Base-by-base conservation (phyloP, 2,329 filamentous ascomycete species). In the Aspergillus thermomutatus region DNA sequence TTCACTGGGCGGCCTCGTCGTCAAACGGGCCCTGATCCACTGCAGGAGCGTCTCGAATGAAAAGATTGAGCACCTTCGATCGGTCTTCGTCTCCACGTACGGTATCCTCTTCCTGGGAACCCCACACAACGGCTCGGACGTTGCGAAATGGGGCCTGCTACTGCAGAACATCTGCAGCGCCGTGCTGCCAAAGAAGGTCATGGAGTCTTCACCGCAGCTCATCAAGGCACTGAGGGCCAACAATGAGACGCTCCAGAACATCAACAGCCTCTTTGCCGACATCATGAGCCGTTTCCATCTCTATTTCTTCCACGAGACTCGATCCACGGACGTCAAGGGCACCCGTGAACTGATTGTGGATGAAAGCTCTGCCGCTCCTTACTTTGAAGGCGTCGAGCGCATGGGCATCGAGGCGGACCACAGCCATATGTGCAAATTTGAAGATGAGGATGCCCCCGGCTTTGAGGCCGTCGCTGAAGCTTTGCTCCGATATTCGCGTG, bases 81-180 rank as follows among this genome's bases (percentile, higher is more conserved):
- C 87, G 10, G 83, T 91, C 52, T 91, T 83, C 63, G 82, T 91
- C 9, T 91, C 87, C 1, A 92, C 89, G 0, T 92, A 87, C 66
- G 89, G 86, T 25, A 83, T 92, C 56, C 79, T 92, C 34, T 92
- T 92, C 69, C 79, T 92, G 27, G 89, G 89, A 14, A 92, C 89
- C 14, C 89, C 89, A 6, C 89, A 92, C 69, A 84, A 81, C 19
- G 89, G 88, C 8, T 85, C 87, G 1, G 86, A 87, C 60, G 74
- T 87, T 1, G 88, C 88, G 1, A 81, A 83, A 64, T 90, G 87
- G 87, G 88, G 84, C 0, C 74, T 82, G 10, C 76, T 88, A 54
- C 75, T 91, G 34, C 87, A 91, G 71, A 82, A 81, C 60, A 88
- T 91, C 78, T 84, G 85, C 51, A 81, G 83, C 53, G 82, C 83